Conservation (phyloP, 805 yeast species). For the Starmerella vaccinii region DNA sequence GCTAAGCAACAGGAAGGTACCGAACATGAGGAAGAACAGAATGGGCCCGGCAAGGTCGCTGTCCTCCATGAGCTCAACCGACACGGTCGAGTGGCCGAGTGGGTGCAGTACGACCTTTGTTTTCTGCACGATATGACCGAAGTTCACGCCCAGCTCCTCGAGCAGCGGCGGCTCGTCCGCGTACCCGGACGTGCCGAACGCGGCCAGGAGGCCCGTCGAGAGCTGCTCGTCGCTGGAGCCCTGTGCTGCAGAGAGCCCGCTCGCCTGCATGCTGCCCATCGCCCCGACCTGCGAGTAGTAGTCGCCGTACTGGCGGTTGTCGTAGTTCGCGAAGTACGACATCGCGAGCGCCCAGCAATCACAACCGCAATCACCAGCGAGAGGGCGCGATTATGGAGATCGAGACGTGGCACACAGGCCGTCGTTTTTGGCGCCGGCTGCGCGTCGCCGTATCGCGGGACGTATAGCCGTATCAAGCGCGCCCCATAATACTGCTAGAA, state of each 20-base stretch:
- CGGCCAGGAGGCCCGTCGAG: slow-evolving; percentile 73
- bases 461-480: too few relatives aligned
- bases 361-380: neutral
- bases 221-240: slow-evolving; percentile 29
- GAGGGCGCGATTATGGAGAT: too few relatives aligned
- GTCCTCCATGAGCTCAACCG: slow-evolving; percentile 72
- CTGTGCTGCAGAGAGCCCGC: slow-evolving; percentile 5
- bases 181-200: slow-evolving; percentile 86
- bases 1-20: slow-evolving; percentile 63
- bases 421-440: too few relatives aligned
- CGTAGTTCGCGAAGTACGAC: slow-evolving; percentile 20
- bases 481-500: too few relatives aligned
- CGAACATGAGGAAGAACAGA: slow-evolving; percentile 77
- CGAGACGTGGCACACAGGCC: neutral
- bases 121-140: slow-evolving; percentile 68
- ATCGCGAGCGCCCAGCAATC: slow-evolving; percentile 2
- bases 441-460: too few relatives aligned
- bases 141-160: slow-evolving; percentile 90
- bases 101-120: slow-evolving; percentile 83
- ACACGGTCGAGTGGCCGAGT: slow-evolving; percentile 41
- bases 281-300: slow-evolving; percentile 15
- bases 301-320: slow-evolving; percentile 14
- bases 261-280: slow-evolving; percentile 17
- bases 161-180: slow-evolving; percentile 89
- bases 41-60: slow-evolving; percentile 94